phyloP scores from a whole-genome alignment of 1,284 basidiomycete species.

The Sparassis latifolia region DNA sequence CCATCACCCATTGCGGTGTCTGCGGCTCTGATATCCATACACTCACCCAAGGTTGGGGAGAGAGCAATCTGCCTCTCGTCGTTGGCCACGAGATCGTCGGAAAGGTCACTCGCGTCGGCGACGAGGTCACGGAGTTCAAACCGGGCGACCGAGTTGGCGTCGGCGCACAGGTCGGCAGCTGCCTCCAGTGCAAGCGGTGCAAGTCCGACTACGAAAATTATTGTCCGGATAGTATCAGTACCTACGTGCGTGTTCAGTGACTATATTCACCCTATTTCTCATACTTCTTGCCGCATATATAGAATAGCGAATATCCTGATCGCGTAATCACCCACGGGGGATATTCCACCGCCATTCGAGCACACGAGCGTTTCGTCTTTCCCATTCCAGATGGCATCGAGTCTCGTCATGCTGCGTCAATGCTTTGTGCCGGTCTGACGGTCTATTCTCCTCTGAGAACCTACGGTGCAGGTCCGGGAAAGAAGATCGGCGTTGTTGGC shows the following conservation, averaged over 20 bases:
- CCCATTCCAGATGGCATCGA: constrained; percentile 56
- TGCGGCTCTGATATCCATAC: constrained; percentile 53
- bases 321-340: constrained; percentile 52
- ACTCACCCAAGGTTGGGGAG: constrained; percentile 43
- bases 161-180: constrained; percentile 52
- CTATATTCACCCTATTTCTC: background rate
- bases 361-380: constrained; percentile 65
- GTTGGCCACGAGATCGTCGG: constrained; percentile 60
- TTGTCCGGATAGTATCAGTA: constrained; percentile 27
- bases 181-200: constrained; percentile 48
- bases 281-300: background rate
- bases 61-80: constrained; percentile 32
- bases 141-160: constrained; percentile 61
- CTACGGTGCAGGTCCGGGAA: constrained; percentile 56
- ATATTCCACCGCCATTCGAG: constrained; percentile 61
- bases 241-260: constrained; percentile 10
- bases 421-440: constrained; percentile 64
- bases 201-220: constrained; percentile 51
- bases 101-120: constrained; percentile 45
- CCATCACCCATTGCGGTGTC: constrained; percentile 33
- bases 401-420: constrained; percentile 43
- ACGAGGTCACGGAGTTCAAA: constrained; percentile 50
- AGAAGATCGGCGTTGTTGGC: constrained; percentile 63
- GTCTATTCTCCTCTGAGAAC: constrained; percentile 59
- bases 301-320: constrained; percentile 32